Evolutionary conservation across 2,329 filamentous ascomycete genomes (phyloP).

Genomic region (Diaporthe batatas): DNA sequence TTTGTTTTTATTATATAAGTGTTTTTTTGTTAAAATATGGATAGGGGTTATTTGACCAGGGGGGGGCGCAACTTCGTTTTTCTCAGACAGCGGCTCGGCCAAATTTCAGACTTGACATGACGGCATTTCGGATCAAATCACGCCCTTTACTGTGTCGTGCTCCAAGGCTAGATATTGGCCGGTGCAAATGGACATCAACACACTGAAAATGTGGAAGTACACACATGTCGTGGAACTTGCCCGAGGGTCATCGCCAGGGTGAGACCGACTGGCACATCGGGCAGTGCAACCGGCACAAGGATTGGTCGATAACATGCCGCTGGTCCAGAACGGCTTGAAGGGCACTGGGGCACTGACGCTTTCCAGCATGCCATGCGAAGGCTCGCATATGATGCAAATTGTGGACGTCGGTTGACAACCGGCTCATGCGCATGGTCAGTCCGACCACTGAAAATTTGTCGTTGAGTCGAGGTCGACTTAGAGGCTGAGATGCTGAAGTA

Average conservation of each 20-base stretch:
- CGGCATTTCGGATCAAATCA: neutral
- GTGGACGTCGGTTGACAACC: too few relatives aligned
- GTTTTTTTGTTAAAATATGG: too few relatives aligned
- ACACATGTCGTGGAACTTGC: neutral
- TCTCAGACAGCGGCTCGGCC: too few relatives aligned
- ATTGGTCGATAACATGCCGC: slow-evolving; percentile 1
- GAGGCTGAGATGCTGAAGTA: neutral
- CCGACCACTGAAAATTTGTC: too few relatives aligned
- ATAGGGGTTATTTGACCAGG: too few relatives aligned
- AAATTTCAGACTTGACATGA: neutral
- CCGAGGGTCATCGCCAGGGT: neutral
- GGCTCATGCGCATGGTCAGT: too few relatives aligned
- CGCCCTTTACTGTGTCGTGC: neutral
- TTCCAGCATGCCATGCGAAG: neutral
- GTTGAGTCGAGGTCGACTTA: too few relatives aligned
- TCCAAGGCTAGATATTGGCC: neutral
- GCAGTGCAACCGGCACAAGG: neutral
- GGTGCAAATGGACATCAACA: neutral
- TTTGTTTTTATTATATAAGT: too few relatives aligned
- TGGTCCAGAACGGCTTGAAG: neutral
- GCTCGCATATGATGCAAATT: neutral
- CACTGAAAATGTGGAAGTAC: too few relatives aligned
- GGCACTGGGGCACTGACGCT: too few relatives aligned
- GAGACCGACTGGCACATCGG: neutral
- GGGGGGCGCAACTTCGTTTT: too few relatives aligned